A percentile compares a stretch with the other conserved stretches of the same genome.
Evolutionary conservation across 306 rosid genomes (phyloP).

Genomic region (Quercus alba): DNA sequence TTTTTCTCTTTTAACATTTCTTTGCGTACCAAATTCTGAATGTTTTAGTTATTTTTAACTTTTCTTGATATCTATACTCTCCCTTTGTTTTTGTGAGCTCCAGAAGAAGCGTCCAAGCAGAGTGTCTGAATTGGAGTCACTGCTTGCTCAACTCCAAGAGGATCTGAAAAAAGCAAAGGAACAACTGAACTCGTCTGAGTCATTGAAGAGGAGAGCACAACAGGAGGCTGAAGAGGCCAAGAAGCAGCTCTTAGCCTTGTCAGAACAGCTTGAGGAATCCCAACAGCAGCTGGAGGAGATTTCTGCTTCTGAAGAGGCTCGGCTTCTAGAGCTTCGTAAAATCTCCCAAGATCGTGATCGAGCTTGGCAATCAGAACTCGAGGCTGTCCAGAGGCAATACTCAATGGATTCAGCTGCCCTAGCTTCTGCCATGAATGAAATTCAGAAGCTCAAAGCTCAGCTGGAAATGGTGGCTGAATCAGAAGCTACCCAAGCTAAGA

Average conservation of each 20-base stretch:
- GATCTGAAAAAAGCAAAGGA: constrained; percentile 69
- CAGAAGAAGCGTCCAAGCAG: constrained; percentile 61
- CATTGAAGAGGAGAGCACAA: constrained; percentile 54
- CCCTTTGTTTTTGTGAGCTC: constrained; percentile 18
- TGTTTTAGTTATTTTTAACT: background rate
- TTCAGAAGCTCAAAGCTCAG: constrained; percentile 78
- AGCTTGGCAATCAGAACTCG: constrained; percentile 92
- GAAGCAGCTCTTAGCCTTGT: constrained; percentile 44
- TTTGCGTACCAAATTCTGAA: background rate
- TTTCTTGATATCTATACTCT: background rate
- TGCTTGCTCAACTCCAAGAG: constrained; percentile 65
- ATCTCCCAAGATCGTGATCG: constrained; percentile 85
- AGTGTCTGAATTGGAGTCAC: constrained; percentile 66
- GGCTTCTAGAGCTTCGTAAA: constrained; percentile 65
- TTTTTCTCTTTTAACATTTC: background rate
- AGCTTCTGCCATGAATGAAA: constrained; percentile 72
- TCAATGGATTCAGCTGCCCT: constrained; percentile 81
- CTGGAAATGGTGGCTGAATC: constrained; percentile 62
- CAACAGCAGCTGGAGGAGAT: constrained; percentile 63
- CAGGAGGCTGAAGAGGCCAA: constrained; percentile 79
- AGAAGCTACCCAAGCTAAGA: constrained; percentile 46
- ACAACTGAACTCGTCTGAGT: constrained; percentile 60
- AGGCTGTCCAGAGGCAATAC: constrained; percentile 84
- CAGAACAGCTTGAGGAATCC: constrained; percentile 68
- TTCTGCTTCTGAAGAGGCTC: constrained; percentile 71